Evolutionary conservation across 345 rosid genomes (phyloP).

Genomic region (Eucalyptus virginea): DNA sequence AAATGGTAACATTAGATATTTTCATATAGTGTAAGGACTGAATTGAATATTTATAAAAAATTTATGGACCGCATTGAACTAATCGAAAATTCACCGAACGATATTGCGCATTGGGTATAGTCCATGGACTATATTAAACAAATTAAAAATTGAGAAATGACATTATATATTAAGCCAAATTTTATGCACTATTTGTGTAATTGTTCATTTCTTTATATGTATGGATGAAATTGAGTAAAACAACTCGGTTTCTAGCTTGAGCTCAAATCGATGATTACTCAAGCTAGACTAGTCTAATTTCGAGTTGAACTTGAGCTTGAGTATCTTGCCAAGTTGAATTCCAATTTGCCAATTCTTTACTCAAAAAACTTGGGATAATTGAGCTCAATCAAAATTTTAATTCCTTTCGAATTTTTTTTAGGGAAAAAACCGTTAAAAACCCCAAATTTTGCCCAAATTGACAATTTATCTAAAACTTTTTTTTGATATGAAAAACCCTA

Average conservation of each 20-base stretch:
- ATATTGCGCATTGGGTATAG: not conserved
- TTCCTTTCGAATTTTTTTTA: too few relatives aligned
- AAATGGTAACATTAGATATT: too few relatives aligned
- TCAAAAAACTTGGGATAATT: not conserved
- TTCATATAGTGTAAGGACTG: fast-evolving
- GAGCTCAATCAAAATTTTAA: not conserved
- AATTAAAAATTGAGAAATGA: too few relatives aligned
- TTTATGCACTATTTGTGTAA: not conserved
- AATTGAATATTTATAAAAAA: too few relatives aligned
- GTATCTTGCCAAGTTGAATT: not conserved
- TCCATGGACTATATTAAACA: too few relatives aligned
- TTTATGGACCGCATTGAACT: fast-evolving
- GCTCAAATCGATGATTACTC: not conserved
- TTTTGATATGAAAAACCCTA: too few relatives aligned
- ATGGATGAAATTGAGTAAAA: not conserved
- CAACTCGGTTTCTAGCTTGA: fast-evolving
- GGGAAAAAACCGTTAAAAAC: too few relatives aligned
- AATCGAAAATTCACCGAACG: fast-evolving
- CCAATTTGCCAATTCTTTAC: not conserved
- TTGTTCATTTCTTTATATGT: too few relatives aligned
- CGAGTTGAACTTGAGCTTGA: not conserved
- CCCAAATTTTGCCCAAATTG: too few relatives aligned
- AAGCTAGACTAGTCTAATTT: too few relatives aligned
- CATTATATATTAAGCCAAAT: not conserved
- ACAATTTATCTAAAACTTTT: too few relatives aligned